Conservation (phyloP, 495 filamentous ascomycete genomes). For the Penicillium lagena region DNA sequence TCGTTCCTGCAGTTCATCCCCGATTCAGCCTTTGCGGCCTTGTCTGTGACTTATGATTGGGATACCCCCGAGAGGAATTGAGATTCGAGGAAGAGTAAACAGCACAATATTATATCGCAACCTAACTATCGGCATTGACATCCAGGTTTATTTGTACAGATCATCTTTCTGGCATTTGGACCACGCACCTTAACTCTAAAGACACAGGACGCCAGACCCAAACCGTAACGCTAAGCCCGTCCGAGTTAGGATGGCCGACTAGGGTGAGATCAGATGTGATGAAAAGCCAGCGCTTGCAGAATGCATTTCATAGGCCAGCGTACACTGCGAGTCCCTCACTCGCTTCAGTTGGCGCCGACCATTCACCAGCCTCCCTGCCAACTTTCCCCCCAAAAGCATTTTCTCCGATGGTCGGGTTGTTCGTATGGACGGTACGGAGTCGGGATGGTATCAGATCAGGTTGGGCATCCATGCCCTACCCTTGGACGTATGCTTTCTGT, state of each 20-base stretch:
- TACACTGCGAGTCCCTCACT: background rate
- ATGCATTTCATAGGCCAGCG: slow-evolving; percentile 1
- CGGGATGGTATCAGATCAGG: background rate
- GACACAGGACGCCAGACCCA: too few species aligned
- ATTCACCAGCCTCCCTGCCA: slow-evolving; percentile 8
- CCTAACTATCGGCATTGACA: too few species aligned
- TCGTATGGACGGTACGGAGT: background rate
- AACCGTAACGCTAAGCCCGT: background rate
- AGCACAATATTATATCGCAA: too few species aligned
- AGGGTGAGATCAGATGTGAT: background rate
- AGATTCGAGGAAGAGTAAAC: too few species aligned
- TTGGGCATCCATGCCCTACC: background rate
- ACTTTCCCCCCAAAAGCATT: background rate
- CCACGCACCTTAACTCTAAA: too few species aligned
- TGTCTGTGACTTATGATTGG: too few species aligned
- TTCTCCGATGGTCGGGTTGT: background rate
- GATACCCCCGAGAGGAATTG: too few species aligned
- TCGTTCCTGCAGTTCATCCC: too few species aligned
- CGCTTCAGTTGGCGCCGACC: slow-evolving; percentile 10
- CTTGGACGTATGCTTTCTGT: too few species aligned
- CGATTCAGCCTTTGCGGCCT: too few species aligned
- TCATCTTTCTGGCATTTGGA: too few species aligned
- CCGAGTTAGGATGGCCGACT: background rate
- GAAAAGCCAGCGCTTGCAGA: slow-evolving; percentile 1
- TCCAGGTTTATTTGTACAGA: too few species aligned